Conservation (phyloP, 2,329 filamentous ascomycete species). For the Aspergillus ochraceus region DNA sequence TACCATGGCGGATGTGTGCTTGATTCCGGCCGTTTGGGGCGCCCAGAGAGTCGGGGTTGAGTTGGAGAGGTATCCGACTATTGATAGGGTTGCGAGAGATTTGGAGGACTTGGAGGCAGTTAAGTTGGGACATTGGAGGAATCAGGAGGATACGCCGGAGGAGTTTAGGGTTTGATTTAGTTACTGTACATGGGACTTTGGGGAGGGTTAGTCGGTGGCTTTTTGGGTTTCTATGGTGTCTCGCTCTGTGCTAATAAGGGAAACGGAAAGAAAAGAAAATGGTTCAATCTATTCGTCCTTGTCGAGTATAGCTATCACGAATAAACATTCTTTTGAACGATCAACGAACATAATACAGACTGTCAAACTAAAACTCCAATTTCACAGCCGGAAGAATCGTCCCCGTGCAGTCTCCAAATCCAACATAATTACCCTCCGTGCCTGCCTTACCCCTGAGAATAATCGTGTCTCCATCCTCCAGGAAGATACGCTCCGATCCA, state of each 20-base stretch:
- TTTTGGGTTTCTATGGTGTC: neutral
- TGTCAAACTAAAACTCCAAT: constrained; percentile 18
- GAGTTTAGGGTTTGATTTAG: constrained; percentile 37
- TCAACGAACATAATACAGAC: constrained; percentile 6
- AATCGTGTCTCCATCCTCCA: constrained; percentile 73
- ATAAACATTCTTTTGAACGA: constrained; percentile 5
- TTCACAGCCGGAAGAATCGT: constrained; percentile 54
- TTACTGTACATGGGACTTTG: neutral
- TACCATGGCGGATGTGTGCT: constrained; percentile 59
- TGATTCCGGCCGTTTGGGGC: constrained; percentile 60
- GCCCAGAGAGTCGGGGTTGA: constrained; percentile 58
- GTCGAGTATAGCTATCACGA: neutral
- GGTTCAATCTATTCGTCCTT: neutral
- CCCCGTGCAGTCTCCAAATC: constrained; percentile 73
- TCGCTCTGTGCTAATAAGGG: neutral
- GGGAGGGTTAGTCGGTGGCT: neutral
- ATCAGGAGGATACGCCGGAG: constrained; percentile 56
- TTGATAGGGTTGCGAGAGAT: constrained; percentile 48
- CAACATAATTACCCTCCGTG: constrained; percentile 66
- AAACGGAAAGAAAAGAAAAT: neutral
- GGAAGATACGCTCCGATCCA: constrained; percentile 68
- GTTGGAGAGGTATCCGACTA: constrained; percentile 49
- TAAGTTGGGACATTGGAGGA: constrained; percentile 53
- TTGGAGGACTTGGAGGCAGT: constrained; percentile 54
- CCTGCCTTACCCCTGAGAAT: constrained; percentile 67